Base-by-base conservation (phyloP, 345 rosid genomes). In the Linum trigynum region DNA sequence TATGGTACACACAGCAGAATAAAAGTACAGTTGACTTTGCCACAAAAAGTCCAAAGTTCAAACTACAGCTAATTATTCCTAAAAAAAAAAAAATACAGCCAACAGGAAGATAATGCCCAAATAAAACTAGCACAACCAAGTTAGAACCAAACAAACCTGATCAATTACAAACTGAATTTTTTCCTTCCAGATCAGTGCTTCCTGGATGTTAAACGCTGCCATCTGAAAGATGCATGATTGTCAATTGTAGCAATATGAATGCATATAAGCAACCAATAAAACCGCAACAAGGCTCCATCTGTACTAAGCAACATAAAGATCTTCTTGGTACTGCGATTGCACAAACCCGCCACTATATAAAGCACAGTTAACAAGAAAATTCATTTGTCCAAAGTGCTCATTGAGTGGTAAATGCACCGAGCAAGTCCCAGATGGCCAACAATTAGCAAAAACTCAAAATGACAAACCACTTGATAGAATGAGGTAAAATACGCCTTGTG, bases 191-290 rank as follows among this genome's bases (percentile, higher is more conserved):
- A 78, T 76, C 62, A 87, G 72, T 64, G 87, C 96, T 79, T 95
- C 98, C 74, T 91, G 98, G 73, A 95, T 91, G 83, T 95, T 95
- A 82, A 95, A 95, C 66, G 99, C 99, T 65, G 99, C 99, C 99
- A 95, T 95, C 99, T 95, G 77, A 66, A 69, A 6, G 14, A 48
- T 9, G 14, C 53, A 48, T 12, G 3, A 48, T 12, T 15, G 14
- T 5, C 11, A 48, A 10, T 48, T 12, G 14, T 9, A 48, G 14
- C 11, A 48, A 10, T 48, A 48, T 48, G 14, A 6, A 9, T 48
- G 53, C 9, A 48, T 45, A 9, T 45, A 45, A 45, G 51, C 11
- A 45, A 45, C 11, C 1, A 45, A 7, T 45, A 7, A 23, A 8
- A 5, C 51, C 12, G 51, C 9, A 7, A 45, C 51, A 5, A 45